Base-by-base conservation (phyloP, 108 stramenopile species). In the Stephanodiscus triporus region DNA sequence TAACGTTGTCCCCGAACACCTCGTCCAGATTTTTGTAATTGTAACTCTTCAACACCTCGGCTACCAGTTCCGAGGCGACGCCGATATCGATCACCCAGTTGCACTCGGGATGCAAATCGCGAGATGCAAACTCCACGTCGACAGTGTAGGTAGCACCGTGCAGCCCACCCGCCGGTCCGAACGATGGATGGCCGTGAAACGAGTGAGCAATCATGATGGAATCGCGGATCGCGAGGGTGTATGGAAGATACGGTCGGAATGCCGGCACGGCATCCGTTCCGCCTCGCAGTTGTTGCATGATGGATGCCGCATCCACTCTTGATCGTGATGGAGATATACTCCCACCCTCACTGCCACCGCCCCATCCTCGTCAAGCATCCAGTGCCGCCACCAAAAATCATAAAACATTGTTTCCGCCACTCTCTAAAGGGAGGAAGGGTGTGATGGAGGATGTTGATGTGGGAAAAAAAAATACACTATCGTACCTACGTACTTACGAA, bases 81-180 rank as follows among this genome's bases (percentile, higher is more conserved):
- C 97, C 97, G 69, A 97, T 97, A 70, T 97, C 97, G 59, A 97
- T 89, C 19, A 97, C 97, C 97, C 97, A 97, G 79, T 97, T 97
- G 20, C 77, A 81, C 71, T 83, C 83, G 23, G 75, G 74, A 43
- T 87, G 80, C 32, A 97, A 68, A 2, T 77, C 57, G 26, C 76
- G 59, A 10, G 87, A 74, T 20, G 78, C 72, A 82, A 97, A 96
- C 55, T 95, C 93, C 16, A 95, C 97, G 55, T 97, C 97, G 50
- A 91, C 91, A 9, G 95, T 97, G 78, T 97, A 97, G 19, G 97
- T 97, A 6, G 97, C 97, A 5, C 97, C 97, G 60, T 97, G 97
- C 72, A 95, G 36, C n/a, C 90, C 85, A 30, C 95, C 94, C 24
- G 97, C 97, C 5, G 97, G 95, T 4, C 97, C 97, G 63, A 97